phyloP scores from a whole-genome alignment of 257 asterid genomes.

The Perilla frutescens region DNA sequence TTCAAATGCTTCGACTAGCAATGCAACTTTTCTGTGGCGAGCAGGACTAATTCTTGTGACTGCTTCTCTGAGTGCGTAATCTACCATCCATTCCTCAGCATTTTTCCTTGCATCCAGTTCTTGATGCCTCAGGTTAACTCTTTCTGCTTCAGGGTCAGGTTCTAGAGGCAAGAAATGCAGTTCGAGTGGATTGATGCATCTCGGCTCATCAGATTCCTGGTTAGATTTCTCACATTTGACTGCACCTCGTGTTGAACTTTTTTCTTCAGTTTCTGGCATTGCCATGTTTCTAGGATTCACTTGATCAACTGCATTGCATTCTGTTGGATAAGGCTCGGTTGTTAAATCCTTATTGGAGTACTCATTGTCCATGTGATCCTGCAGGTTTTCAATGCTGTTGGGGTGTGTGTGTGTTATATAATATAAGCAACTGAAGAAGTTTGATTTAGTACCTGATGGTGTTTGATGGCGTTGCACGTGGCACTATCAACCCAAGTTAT shows the following conservation, averaged over 20 bases:
- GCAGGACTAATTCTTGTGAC: slow-evolving; percentile 52
- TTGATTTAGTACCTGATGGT: slow-evolving; percentile 24
- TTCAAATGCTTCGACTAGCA: slow-evolving; percentile 72
- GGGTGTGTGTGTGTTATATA: slow-evolving; percentile 14
- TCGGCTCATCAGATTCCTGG: slow-evolving; percentile 39
- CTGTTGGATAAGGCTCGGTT: slow-evolving; percentile 17
- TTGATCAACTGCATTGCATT: background rate
- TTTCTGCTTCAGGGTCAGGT: slow-evolving; percentile 53
- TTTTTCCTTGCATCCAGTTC: slow-evolving; percentile 52
- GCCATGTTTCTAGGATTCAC: background rate
- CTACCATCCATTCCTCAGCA: slow-evolving; percentile 78
- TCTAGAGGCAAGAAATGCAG: slow-evolving; percentile 58
- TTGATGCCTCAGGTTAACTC: slow-evolving; percentile 65
- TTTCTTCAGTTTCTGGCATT: slow-evolving; percentile 13
- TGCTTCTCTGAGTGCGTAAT: slow-evolving; percentile 60
- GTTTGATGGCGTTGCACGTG: background rate
- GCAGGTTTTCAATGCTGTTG: background rate
- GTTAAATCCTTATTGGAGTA: background rate
- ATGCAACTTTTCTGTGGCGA: slow-evolving; percentile 60
- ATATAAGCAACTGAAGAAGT: background rate
- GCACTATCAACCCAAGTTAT: background rate
- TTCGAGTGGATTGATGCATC: slow-evolving; percentile 53
- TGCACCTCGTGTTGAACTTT: background rate
- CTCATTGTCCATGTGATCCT: slow-evolving; percentile 10
- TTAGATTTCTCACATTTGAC: slow-evolving; percentile 32